Conservation (phyloP, 305 asterid species). For the Plantago coronopus region DNA sequence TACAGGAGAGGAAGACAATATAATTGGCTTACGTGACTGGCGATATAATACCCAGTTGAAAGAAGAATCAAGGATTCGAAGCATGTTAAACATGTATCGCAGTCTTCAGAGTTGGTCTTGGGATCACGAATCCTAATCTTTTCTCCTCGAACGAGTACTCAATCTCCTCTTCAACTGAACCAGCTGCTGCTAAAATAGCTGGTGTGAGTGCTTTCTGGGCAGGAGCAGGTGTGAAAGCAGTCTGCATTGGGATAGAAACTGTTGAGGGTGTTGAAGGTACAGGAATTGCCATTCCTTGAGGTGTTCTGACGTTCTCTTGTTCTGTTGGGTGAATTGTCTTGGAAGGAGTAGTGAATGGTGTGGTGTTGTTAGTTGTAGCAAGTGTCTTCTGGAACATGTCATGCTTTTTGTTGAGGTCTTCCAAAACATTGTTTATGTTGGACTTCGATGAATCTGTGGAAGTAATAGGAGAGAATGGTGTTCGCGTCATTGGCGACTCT, state of each 20-base stretch:
- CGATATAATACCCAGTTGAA: slow-evolving; percentile 21
- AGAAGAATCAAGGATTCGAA: slow-evolving; percentile 18
- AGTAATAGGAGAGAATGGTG: slow-evolving; percentile 91
- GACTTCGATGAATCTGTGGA: slow-evolving; percentile 69
- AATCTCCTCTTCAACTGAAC: slow-evolving; percentile 44
- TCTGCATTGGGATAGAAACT: slow-evolving; percentile 59
- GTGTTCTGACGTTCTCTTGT: slow-evolving; percentile 61
- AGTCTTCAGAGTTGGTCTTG: slow-evolving; percentile 35
- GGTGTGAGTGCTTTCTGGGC: slow-evolving; percentile 59
- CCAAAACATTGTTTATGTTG: slow-evolving; percentile 48
- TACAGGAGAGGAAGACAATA: slow-evolving; percentile 39
- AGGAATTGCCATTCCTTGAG: slow-evolving; percentile 42
- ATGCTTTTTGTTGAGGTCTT: slow-evolving; percentile 61
- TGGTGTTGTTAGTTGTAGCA: slow-evolving; percentile 35
- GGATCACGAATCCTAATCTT: slow-evolving; percentile 63
- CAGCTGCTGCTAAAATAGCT: slow-evolving; percentile 22
- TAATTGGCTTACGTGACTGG: slow-evolving; percentile 35
- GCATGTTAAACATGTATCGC: slow-evolving; percentile 26
- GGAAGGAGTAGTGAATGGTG: slow-evolving; percentile 63
- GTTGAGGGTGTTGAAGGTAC: slow-evolving; percentile 67
- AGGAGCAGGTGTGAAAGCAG: slow-evolving; percentile 52
- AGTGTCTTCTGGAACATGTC: slow-evolving; percentile 50
- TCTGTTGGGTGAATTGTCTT: slow-evolving; percentile 41
- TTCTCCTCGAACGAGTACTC: slow-evolving; percentile 89
- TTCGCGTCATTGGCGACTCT: slow-evolving; percentile 55